A percentile compares a stretch with the other conserved stretches of the same genome.
Evolutionary conservation across 257 asterid genomes (phyloP).

Genomic region (Scutellaria galericulata): DNA sequence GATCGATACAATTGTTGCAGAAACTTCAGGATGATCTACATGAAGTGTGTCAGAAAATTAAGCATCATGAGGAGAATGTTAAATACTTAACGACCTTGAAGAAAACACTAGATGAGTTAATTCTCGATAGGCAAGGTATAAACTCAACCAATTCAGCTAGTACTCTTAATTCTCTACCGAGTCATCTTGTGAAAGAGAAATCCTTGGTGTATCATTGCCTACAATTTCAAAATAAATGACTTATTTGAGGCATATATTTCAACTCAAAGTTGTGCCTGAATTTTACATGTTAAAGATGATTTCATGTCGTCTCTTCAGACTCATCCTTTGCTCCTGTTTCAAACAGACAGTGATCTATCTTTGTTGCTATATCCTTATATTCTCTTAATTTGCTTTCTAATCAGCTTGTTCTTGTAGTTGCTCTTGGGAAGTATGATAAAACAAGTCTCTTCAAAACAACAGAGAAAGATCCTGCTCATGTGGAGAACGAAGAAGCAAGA

Average conservation of each 20-base stretch:
- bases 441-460: slow-evolving; percentile 30
- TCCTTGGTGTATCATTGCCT: not conserved
- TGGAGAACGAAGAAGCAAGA: slow-evolving; percentile 50
- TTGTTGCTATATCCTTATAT: slow-evolving; percentile 13
- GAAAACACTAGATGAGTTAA: slow-evolving; percentile 54
- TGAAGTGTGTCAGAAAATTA: slow-evolving; percentile 59
- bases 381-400: slow-evolving; percentile 18
- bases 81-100: slow-evolving; percentile 51
- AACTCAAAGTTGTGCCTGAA: slow-evolving; percentile 9
- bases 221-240: not conserved
- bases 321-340: slow-evolving; percentile 5
- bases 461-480: slow-evolving; percentile 38
- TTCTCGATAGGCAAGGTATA: slow-evolving; percentile 64
- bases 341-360: slow-evolving; percentile 17
- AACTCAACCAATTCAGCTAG: not conserved
- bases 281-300: not conserved
- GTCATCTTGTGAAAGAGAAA: slow-evolving; percentile 10
- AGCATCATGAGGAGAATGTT: slow-evolving; percentile 67
- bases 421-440: slow-evolving; percentile 55
- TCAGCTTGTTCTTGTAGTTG: slow-evolving; percentile 46
- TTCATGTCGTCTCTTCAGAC: slow-evolving; percentile 28
- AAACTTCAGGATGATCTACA: slow-evolving; percentile 67
- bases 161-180: not conserved
- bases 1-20: slow-evolving; percentile 47
- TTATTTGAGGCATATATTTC: not conserved